Evolutionary conservation across 495 filamentous ascomycete genomes (phyloP), one percentile per base, ranked within the genome.

Genomic region (Penicillium macrosclerotiorum): DNA sequence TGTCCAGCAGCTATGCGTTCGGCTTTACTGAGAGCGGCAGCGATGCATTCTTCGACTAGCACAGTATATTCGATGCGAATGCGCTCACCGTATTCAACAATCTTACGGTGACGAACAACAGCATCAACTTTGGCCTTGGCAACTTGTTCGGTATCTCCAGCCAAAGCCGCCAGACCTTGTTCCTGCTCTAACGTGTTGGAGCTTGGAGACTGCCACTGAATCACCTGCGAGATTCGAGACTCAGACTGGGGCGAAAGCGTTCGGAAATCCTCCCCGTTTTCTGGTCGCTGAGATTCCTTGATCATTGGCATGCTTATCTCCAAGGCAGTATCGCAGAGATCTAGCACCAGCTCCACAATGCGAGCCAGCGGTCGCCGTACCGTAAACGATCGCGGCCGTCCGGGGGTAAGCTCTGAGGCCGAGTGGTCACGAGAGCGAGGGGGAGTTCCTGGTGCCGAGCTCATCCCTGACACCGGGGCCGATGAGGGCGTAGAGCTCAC

Each of bases 241-340:
- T 97, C 93, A 3, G 93, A 97, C 60, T 96, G 87, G 8, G 93
- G 93, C 0, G 94, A 97, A 59, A 95, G 82, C 2, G 92, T 94
- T 20, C 94, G 82, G 41, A 96, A 82, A 24, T 88, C 84, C 29
- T 82, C 82, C 3, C 75, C 67, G 48, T 77, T 76, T 34, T 88
- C 83, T 5, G 75, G 72, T 4, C 82, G 76, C 4, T 79, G 74
- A 42, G 56, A 42, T 24, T 96, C 90, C 60, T 94, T 96, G 57
- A 97, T 86, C 19, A 89, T 81, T 4, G 93, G 90, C 16, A 89
- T 89, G 68, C 83, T 96, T 54, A 98, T 95, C 66, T 97, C 94
- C 37, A 96, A 71, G 5, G 94, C 83, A 2, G 93, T 98, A 64
- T 98, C 93, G 60, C 93, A 97, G 4, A 98, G 78, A 68, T 98